A percentile compares a stretch with the other conserved stretches of the same genome.
Conservation (phyloP, 2,329 filamentous ascomycete genomes). For the Nothophoma quercina region DNA sequence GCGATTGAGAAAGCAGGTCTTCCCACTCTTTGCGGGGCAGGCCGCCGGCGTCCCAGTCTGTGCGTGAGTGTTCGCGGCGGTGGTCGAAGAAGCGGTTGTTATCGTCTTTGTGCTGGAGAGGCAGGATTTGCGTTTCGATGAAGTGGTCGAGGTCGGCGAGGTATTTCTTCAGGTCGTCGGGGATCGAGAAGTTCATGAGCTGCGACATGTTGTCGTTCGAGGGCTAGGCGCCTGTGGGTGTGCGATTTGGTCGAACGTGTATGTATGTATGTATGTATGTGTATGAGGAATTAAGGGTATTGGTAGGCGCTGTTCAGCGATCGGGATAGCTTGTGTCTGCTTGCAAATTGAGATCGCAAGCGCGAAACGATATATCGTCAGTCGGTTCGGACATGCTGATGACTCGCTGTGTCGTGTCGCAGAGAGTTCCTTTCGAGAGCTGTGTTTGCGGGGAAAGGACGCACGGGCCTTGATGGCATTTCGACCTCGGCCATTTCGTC, state of each 20-base stretch:
- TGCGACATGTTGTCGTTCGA: conserved; percentile 1
- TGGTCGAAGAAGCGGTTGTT: conserved; percentile 73
- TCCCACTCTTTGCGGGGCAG: conserved; percentile 68
- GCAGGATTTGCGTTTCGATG: conserved; percentile 62
- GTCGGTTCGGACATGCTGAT: conserved; percentile 35
- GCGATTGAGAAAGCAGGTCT: conserved; percentile 58
- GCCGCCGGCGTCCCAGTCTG: conserved; percentile 66
- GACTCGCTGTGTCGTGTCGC: conserved; percentile 34
- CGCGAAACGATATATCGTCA: conserved; percentile 18
- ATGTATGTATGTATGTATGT: no score
- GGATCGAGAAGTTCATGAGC: conserved; percentile 59
- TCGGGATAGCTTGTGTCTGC: neutral
- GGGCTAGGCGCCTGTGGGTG: neutral
- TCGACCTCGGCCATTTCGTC: conserved; percentile 11
- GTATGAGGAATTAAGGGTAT: neutral
- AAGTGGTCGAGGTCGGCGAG: conserved; percentile 63
- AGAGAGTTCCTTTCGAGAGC: neutral
- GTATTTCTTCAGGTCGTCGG: conserved; percentile 58
- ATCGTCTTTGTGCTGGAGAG: conserved; percentile 63
- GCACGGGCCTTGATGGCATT: conserved; percentile 3
- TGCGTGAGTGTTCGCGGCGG: conserved; percentile 67
- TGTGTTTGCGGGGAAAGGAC: conserved; percentile 13
- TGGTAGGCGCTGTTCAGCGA: conserved; percentile 16
- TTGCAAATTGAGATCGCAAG: neutral
- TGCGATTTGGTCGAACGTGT: neutral